phyloP scores from a whole-genome alignment of 768 basidiomycete genomes.

The Cyathus striatus region DNA sequence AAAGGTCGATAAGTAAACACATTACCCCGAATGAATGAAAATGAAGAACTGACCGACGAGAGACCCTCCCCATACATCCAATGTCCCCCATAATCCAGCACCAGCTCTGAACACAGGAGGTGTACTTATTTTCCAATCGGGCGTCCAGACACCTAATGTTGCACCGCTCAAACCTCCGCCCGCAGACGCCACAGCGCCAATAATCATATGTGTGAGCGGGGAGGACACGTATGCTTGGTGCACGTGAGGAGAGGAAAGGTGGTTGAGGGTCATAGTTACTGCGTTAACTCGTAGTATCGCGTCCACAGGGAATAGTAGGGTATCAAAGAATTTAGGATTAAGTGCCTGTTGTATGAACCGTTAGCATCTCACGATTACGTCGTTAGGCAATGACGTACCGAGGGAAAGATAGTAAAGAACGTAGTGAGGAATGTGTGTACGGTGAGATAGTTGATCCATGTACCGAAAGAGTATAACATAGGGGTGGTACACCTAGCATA shows the following conservation, averaged over 20 bases:
- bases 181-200: conserved; percentile 42
- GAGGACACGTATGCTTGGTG: conserved; percentile 31
- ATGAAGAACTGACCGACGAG: conserved; percentile 27
- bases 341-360: conserved; percentile 17
- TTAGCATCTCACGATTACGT: background rate
- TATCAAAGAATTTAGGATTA: conserved; percentile 30
- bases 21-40: background rate
- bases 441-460: conserved; percentile 43
- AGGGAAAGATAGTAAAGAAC: conserved; percentile 32
- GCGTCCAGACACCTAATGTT: conserved; percentile 37
- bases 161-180: conserved; percentile 41
- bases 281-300: conserved; percentile 40
- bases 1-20: background rate
- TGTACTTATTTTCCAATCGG: conserved; percentile 39
- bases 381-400: conserved; percentile 17
- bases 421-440: conserved; percentile 40
- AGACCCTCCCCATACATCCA: conserved; percentile 51
- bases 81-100: conserved; percentile 30
- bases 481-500: conserved; percentile 41
- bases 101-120: conserved; percentile 39
- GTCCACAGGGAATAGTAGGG: conserved; percentile 44
- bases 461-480: conserved; percentile 37
- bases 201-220: conserved; percentile 38
- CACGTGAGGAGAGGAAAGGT: conserved; percentile 24
- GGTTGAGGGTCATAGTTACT: conserved; percentile 28